These are phyloP conservation scores for Candida freyschussii DNA, from an alignment of 1,139 yeast genomes.

Conservation along the genomic window DNA sequence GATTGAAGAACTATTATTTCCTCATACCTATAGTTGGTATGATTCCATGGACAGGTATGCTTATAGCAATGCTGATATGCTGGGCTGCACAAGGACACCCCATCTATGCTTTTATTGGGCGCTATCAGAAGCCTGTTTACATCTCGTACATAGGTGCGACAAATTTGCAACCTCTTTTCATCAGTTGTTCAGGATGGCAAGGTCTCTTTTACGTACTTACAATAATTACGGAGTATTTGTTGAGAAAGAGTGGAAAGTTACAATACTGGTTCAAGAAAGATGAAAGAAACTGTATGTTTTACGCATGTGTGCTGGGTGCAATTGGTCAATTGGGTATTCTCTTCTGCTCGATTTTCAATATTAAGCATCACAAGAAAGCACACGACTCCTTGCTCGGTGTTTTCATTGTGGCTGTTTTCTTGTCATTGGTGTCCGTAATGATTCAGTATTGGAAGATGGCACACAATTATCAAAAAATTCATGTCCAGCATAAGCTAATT, in stretches of 20 bases:
- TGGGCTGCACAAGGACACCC: conserved; percentile 86
- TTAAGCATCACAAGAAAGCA: conserved; percentile 50
- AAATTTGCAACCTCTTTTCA: conserved; percentile 75
- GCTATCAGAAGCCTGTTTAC: conserved; percentile 54
- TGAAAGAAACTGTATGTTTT: conserved; percentile 33
- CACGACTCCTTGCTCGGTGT: conserved; percentile 70
- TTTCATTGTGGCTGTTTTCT: conserved; percentile 66
- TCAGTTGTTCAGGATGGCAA: conserved; percentile 74
- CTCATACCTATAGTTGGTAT: conserved; percentile 53
- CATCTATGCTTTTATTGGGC: conserved; percentile 51
- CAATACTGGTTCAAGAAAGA: conserved; percentile 34
- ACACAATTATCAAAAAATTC: conserved; percentile 41
- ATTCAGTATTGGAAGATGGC: conserved; percentile 12
- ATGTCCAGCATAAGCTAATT: conserved; percentile 25
- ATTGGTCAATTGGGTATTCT: conserved; percentile 77
- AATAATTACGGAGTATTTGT: conserved; percentile 29
- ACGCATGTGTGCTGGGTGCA: conserved; percentile 35
- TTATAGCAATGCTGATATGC: conserved; percentile 58
- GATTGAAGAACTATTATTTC: conserved; percentile 27
- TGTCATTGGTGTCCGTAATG: conserved; percentile 58
- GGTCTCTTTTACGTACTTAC: conserved; percentile 74
- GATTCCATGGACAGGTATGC: conserved; percentile 73
- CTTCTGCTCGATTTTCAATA: conserved; percentile 71
- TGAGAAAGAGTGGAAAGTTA: conserved; percentile 24
- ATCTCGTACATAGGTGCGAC: conserved; percentile 87